phyloP scores from a whole-genome alignment of 2,329 filamentous ascomycete genomes.

The Curvularia eragrostidis region DNA sequence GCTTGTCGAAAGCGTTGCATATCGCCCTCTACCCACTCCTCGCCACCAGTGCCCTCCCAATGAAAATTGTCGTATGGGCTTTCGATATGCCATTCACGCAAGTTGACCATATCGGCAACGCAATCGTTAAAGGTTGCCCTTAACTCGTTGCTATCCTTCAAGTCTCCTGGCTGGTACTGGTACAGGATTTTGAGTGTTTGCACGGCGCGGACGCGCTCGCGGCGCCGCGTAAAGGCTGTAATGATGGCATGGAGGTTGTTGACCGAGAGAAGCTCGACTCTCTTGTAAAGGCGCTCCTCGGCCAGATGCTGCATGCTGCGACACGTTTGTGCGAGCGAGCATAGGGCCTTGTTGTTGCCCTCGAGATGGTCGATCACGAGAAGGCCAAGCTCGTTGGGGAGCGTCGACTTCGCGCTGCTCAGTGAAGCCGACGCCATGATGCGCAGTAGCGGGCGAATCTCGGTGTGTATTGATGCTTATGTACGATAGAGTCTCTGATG shows the following conservation, averaged over 20 bases:
- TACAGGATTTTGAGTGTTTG: conserved; percentile 45
- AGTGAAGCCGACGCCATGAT: conserved; percentile 28
- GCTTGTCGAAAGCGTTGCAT: conserved; percentile 42
- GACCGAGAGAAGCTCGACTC: conserved; percentile 39
- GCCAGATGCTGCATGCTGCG: conserved; percentile 38
- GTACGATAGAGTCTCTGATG: neutral
- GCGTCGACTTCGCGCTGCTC: conserved; percentile 20
- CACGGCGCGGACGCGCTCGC: conserved; percentile 37
- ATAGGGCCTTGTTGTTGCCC: conserved; percentile 32
- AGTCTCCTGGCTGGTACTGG: conserved; percentile 25
- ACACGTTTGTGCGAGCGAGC: conserved; percentile 40
- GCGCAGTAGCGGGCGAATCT: neutral
- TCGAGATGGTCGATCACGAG: conserved; percentile 38
- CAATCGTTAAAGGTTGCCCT: conserved; percentile 38
- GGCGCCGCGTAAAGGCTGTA: conserved; percentile 32
- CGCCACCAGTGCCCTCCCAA: conserved; percentile 34
- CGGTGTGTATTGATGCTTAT: neutral
- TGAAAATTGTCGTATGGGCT: conserved; percentile 47
- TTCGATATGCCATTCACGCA: conserved; percentile 45
- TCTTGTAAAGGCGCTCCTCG: conserved; percentile 44
- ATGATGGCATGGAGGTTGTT: conserved; percentile 35
- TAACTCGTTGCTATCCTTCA: conserved; percentile 30
- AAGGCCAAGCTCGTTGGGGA: conserved; percentile 42
- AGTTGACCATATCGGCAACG: conserved; percentile 39
- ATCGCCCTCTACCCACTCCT: conserved; percentile 43